These are phyloP conservation scores for Yarrowia sp. DNA, from an alignment of 805 yeast genomes.

Conservation along the genomic window DNA sequence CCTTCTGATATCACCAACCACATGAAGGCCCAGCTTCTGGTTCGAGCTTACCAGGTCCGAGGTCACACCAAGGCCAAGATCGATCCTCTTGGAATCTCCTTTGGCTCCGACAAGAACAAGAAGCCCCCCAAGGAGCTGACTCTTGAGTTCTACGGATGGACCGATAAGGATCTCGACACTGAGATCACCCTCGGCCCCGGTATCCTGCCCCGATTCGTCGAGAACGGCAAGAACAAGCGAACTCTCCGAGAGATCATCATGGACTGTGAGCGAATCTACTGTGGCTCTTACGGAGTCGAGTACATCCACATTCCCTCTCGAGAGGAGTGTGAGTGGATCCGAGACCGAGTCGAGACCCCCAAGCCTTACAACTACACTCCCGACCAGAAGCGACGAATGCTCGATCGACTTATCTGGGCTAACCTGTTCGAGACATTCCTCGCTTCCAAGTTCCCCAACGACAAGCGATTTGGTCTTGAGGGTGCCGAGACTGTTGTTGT, in stretches of 20 bases:
- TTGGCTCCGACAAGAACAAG: slow-evolving; percentile 62
- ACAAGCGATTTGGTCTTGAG: slow-evolving; percentile 97
- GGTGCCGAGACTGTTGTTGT: slow-evolving; percentile 98
- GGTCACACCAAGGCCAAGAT: slow-evolving; percentile 95
- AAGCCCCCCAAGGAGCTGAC: slow-evolving; percentile 84
- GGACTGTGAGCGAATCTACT: slow-evolving; percentile 82
- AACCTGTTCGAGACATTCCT: slow-evolving; percentile 91
- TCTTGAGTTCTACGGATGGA: slow-evolving; percentile 88
- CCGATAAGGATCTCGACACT: slow-evolving; percentile 81
- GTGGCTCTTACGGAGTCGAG: slow-evolving; percentile 89
- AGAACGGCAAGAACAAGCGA: slow-evolving; percentile 66
- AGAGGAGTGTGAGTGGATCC: slow-evolving; percentile 96
- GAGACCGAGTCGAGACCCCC: slow-evolving; percentile 95
- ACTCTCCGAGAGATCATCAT: slow-evolving; percentile 79
- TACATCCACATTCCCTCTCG: slow-evolving; percentile 96
- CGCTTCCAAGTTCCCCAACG: slow-evolving; percentile 96
- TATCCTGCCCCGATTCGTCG: slow-evolving; percentile 89
- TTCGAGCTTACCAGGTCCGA: slow-evolving; percentile 98
- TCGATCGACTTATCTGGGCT: slow-evolving; percentile 97
- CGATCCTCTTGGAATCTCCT: slow-evolving; percentile 93
- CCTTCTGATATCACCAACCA: slow-evolving; percentile 74
- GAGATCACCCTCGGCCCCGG: slow-evolving; percentile 96
- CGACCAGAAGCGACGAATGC: slow-evolving; percentile 94
- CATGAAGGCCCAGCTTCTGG: slow-evolving; percentile 92
- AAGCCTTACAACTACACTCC: slow-evolving; percentile 78